These are phyloP conservation scores for Urochloa ruziziensis DNA, from an alignment of 176 grass and related monocot genomes.

Conservation along the genomic window DNA sequence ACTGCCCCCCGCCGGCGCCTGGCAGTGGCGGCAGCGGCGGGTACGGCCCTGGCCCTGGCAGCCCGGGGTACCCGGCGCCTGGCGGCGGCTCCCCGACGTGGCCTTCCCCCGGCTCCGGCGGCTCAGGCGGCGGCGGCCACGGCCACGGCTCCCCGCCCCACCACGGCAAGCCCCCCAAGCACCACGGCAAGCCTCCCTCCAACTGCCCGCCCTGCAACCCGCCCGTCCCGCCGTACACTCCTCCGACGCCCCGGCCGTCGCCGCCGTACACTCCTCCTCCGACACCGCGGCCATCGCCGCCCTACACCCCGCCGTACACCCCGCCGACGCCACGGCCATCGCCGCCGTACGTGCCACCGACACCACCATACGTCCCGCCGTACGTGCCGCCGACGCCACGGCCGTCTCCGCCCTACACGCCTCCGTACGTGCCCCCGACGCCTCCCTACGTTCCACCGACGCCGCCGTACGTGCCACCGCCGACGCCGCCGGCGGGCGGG, in stretches of 20 bases:
- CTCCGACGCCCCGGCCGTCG: neutral
- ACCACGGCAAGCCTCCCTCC: constrained; percentile 17
- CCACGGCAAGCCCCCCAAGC: constrained; percentile 50
- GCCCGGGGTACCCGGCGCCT: constrained; percentile 18
- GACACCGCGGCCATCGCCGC: neutral
- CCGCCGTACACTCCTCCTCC: constrained; percentile 16
- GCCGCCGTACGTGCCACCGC: constrained; percentile 11
- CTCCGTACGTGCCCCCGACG: neutral
- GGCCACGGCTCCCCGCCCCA: neutral
- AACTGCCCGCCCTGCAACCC: constrained; percentile 22
- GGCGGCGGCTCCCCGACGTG: neutral
- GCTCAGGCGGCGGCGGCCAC: neutral
- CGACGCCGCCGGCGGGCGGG: constrained; percentile 1
- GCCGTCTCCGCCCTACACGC: neutral
- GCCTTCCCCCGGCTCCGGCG: constrained; percentile 2
- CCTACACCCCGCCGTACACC: neutral
- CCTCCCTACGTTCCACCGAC: constrained; percentile 10
- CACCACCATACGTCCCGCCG: neutral
- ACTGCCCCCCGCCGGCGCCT: constrained; percentile 6
- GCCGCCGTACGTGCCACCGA: neutral
- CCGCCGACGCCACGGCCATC: neutral
- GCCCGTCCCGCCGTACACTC: neutral
- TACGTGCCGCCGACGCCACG: constrained; percentile 15
- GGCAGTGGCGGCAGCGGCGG: neutral
- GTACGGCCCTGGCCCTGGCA: neutral